These are phyloP conservation scores for Bipolaris cookei DNA, from an alignment of 2,329 filamentous ascomycete genomes.

Conservation along the genomic window DNA sequence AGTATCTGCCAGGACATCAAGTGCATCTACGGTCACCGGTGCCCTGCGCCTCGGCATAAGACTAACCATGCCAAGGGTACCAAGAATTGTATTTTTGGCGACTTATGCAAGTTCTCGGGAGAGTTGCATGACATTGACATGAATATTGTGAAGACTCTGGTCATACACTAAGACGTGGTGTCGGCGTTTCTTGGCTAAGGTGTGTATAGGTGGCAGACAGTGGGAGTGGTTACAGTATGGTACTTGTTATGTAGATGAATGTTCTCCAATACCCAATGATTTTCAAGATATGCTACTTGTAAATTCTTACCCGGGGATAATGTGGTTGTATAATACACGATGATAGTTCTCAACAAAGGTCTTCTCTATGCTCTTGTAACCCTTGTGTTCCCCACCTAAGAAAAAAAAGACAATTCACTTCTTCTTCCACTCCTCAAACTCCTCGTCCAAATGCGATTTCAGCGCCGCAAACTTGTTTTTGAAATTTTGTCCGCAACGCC, in stretches of 20 bases:
- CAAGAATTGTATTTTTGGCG: slow-evolving; percentile 64
- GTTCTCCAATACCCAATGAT: too few species aligned
- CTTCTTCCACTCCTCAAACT: slow-evolving; percentile 76
- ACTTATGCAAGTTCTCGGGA: slow-evolving; percentile 63
- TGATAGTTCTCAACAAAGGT: not conserved
- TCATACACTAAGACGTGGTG: slow-evolving; percentile 32
- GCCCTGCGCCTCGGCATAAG: slow-evolving; percentile 57
- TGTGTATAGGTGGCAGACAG: not conserved
- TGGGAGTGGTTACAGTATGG: not conserved
- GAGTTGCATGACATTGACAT: slow-evolving; percentile 66
- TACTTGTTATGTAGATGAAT: too few species aligned
- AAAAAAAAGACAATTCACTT: slow-evolving; percentile 19
- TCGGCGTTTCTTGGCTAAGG: not conserved
- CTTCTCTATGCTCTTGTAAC: not conserved
- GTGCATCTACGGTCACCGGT: slow-evolving; percentile 70
- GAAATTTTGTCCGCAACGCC: slow-evolving; percentile 80
- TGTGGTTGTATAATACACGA: not conserved
- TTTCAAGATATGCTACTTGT: too few species aligned
- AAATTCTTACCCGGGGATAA: too few species aligned
- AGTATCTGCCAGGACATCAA: slow-evolving; percentile 63
- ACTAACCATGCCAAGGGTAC: slow-evolving; percentile 54
- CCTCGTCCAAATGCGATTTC: slow-evolving; percentile 75
- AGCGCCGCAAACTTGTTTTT: slow-evolving; percentile 74
- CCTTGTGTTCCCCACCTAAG: not conserved
- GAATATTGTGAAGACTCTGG: slow-evolving; percentile 60